Evolutionary conservation across 2,329 filamentous ascomycete genomes (phyloP).

Genomic region (Hypoxylon sp.): DNA sequence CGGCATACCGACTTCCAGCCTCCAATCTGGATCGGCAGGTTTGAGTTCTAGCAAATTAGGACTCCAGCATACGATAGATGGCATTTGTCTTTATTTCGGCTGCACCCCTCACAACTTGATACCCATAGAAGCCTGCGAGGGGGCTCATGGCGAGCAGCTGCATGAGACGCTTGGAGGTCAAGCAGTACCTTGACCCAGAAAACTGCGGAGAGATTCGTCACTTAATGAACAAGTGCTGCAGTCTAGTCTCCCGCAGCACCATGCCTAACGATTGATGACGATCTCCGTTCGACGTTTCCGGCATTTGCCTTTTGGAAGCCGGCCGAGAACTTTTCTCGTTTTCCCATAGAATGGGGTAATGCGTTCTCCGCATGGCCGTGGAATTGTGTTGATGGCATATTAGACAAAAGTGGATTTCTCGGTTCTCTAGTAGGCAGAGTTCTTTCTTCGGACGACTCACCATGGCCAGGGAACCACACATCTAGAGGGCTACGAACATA

Average conservation of each 20-base stretch:
- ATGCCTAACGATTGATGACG: slow-evolving; percentile 48
- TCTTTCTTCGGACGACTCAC: slow-evolving; percentile 38
- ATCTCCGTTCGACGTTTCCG: slow-evolving; percentile 48
- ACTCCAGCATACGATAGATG: slow-evolving; percentile 50
- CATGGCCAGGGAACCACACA: slow-evolving; percentile 41
- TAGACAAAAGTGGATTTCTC: slow-evolving; percentile 74
- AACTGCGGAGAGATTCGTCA: slow-evolving; percentile 44
- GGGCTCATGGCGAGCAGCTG: slow-evolving; percentile 46
- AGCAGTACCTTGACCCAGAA: slow-evolving; percentile 42
- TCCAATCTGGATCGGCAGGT: slow-evolving; percentile 46
- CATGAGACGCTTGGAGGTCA: slow-evolving; percentile 47
- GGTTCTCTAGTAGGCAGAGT: slow-evolving; percentile 59
- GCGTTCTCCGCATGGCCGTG: slow-evolving; percentile 44
- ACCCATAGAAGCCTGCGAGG: slow-evolving; percentile 49
- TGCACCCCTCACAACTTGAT: slow-evolving; percentile 48
- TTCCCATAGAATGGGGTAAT: slow-evolving; percentile 48
- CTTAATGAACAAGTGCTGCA: slow-evolving; percentile 44
- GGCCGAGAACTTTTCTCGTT: slow-evolving; percentile 44
- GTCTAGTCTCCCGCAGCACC: slow-evolving; percentile 38
- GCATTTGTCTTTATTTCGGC: slow-evolving; percentile 50
- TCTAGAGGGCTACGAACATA: slow-evolving; percentile 48
- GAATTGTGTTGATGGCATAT: slow-evolving; percentile 48
- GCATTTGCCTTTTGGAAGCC: slow-evolving; percentile 47
- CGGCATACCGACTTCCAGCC: slow-evolving; percentile 45
- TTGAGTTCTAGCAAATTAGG: slow-evolving; percentile 46